phyloP scores from a whole-genome alignment of 2,329 filamentous ascomycete genomes.

The Alternaria rosae region DNA sequence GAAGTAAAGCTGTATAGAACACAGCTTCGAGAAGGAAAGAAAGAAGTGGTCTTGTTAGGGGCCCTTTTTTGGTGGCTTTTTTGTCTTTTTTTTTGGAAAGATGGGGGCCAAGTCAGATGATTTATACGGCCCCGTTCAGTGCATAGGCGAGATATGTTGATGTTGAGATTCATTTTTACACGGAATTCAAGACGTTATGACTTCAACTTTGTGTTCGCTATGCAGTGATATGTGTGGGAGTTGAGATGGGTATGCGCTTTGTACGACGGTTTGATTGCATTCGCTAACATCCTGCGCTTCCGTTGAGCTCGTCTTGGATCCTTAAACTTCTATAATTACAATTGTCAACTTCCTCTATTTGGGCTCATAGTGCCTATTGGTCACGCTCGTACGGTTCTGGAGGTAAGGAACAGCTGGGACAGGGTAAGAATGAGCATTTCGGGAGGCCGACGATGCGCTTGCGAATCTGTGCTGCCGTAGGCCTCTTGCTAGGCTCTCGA shows the following conservation, averaged over 20 bases:
- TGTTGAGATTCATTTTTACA: slow-evolving; percentile 20
- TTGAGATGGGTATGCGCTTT: neutral
- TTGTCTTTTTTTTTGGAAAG: neutral
- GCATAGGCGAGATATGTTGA: slow-evolving; percentile 2
- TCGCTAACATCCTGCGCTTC: too few species aligned
- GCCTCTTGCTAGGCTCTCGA: neutral
- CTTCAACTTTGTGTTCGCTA: slow-evolving; percentile 14
- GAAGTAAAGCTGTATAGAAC: neutral
- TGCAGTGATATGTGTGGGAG: neutral
- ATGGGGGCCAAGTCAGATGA: neutral
- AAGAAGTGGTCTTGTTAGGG: neutral
- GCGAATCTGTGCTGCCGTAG: neutral
- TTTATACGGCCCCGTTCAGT: neutral
- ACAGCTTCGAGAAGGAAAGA: neutral
- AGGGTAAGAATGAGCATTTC: neutral
- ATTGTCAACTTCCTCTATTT: too few species aligned
- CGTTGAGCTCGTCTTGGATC: too few species aligned
- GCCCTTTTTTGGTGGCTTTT: neutral
- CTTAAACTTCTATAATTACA: too few species aligned
- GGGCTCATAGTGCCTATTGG: too few species aligned
- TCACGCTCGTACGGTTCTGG: neutral
- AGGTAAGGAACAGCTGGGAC: neutral
- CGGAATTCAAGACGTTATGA: slow-evolving; percentile 45
- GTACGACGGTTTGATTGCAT: too few species aligned
- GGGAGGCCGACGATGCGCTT: neutral